Percentiles rank a stretch among this genome's conserved stretches.
These are phyloP conservation scores for Pyrenophora seminiperda DNA, from an alignment of 2,329 filamentous ascomycete species.

Conservation along the genomic window DNA sequence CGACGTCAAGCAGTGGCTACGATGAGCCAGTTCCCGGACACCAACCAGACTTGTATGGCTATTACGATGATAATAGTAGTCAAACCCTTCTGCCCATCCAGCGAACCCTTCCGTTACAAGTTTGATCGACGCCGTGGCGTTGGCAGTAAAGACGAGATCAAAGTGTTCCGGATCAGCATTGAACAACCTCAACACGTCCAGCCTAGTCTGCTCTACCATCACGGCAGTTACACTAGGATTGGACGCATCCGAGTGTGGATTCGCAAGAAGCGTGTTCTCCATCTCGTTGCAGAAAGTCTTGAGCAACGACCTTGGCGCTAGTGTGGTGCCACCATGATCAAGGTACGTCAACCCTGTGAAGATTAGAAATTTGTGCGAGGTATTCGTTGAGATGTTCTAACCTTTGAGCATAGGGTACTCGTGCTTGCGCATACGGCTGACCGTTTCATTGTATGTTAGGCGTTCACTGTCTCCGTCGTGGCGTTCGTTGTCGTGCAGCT, in stretches of 20 bases:
- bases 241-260: constrained; percentile 68
- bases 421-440: constrained; percentile 19
- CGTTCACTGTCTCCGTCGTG: constrained; percentile 1
- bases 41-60: constrained; percentile 88
- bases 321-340: constrained; percentile 60
- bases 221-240: constrained; percentile 62
- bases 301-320: constrained; percentile 60
- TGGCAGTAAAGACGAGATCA: constrained; percentile 90
- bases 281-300: constrained; percentile 62
- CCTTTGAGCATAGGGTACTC: constrained; percentile 39
- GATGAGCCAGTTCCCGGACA: constrained; percentile 68
- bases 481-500: not conserved
- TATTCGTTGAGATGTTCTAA: not conserved
- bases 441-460: constrained; percentile 18
- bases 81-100: constrained; percentile 67
- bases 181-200: constrained; percentile 68
- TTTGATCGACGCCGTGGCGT: constrained; percentile 89
- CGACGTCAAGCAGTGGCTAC: constrained; percentile 67
- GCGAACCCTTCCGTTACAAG: constrained; percentile 78
- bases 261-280: constrained; percentile 65
- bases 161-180: constrained; percentile 79
- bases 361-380: not conserved
- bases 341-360: constrained; percentile 36
- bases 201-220: constrained; percentile 58
- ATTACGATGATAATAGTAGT: constrained; percentile 80